Base-by-base conservation (phyloP, 441 rosid species). In the Euphorbia celastroides region DNA sequence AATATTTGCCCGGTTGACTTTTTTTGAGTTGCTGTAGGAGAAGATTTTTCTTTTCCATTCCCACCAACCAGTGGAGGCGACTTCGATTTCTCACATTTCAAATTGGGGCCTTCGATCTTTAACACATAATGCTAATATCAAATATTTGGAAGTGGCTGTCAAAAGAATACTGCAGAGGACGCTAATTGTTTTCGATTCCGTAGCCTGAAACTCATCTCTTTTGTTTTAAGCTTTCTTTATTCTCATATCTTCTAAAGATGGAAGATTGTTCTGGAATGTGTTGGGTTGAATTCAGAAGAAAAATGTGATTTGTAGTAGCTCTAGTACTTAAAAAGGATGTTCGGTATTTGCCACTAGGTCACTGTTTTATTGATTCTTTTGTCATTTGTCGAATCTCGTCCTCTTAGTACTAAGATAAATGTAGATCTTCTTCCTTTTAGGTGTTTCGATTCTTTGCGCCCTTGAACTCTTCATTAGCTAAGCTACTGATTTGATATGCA, bases 331-430 rank as follows among this genome's bases (percentile, higher is more conserved):
- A 72, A 58, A 61, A 71, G 78, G 81, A 76, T 74, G 82, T 79
- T 82, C 72, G 70, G 61, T 82, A 72, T 78, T 80, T 85, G 80
- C 79, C 80, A 64, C 78, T 79, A 73, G 83, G 83, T 77, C n/a
- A n/a, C n/a, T n/a, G n/a, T n/a, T n/a, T n/a, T n/a, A n/a, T n/a
- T n/a, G n/a, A n/a, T n/a, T n/a, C n/a, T n/a, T n/a, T n/a, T n/a
- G n/a, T n/a, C n/a, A n/a, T n/a, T n/a, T n/a, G n/a, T n/a, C n/a
- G n/a, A n/a, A n/a, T n/a, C n/a, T n/a, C n/a, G n/a, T n/a, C n/a
- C n/a, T n/a, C n/a, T n/a, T n/a, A n/a, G n/a, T n/a, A n/a, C n/a
- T n/a, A n/a, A n/a, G n/a, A n/a, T n/a, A n/a, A n/a, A n/a, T n/a
- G n/a, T n/a, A n/a, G n/a, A n/a, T n/a, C n/a, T n/a, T n/a, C n/a